Conservation (phyloP, 805 yeast genomes). For the Wickerhamiella hasegawae region DNA sequence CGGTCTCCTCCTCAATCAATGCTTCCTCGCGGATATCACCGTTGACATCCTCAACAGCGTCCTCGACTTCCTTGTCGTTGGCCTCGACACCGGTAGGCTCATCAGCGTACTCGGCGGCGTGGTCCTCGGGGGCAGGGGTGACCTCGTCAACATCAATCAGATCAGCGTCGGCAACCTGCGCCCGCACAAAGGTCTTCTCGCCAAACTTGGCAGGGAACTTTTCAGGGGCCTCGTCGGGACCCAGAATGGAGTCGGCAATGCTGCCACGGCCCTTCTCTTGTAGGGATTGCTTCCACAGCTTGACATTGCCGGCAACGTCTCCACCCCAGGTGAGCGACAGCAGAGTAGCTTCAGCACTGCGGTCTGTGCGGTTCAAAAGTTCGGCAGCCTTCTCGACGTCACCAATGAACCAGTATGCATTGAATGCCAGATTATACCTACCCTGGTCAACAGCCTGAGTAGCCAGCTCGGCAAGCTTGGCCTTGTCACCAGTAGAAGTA, state of each 20-base stretch:
- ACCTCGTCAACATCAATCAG: slow-evolving; percentile 26
- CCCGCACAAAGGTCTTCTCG: slow-evolving; percentile 10
- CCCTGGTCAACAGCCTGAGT: slow-evolving; percentile 54
- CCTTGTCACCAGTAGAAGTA: slow-evolving; percentile 60
- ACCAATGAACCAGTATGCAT: slow-evolving; percentile 77
- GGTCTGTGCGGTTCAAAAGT: slow-evolving; percentile 48
- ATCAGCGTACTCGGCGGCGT: slow-evolving; percentile 8
- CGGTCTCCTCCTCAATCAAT: not conserved
- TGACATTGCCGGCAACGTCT: slow-evolving; percentile 32
- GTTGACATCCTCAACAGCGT: slow-evolving; percentile 10
- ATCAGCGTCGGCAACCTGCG: slow-evolving; percentile 16
- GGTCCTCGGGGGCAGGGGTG: slow-evolving; percentile 12
- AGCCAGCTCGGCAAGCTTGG: slow-evolving; percentile 48
- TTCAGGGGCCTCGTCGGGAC: slow-evolving; percentile 25
- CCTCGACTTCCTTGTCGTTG: slow-evolving; percentile 13
- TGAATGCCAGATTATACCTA: slow-evolving; percentile 78
- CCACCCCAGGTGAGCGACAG: slow-evolving; percentile 58
- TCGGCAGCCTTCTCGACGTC: slow-evolving; percentile 47
- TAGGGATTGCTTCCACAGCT: slow-evolving; percentile 54
- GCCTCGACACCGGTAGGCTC: slow-evolving; percentile 9
- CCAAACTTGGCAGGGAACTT: slow-evolving; percentile 22
- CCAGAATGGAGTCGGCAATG: slow-evolving; percentile 46
- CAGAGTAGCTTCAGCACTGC: slow-evolving; percentile 73
- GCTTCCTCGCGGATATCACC: not conserved
- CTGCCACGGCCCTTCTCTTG: slow-evolving; percentile 32